phyloP scores from a whole-genome alignment of 2,329 filamentous ascomycete species.

The Penicillium sp. region DNA sequence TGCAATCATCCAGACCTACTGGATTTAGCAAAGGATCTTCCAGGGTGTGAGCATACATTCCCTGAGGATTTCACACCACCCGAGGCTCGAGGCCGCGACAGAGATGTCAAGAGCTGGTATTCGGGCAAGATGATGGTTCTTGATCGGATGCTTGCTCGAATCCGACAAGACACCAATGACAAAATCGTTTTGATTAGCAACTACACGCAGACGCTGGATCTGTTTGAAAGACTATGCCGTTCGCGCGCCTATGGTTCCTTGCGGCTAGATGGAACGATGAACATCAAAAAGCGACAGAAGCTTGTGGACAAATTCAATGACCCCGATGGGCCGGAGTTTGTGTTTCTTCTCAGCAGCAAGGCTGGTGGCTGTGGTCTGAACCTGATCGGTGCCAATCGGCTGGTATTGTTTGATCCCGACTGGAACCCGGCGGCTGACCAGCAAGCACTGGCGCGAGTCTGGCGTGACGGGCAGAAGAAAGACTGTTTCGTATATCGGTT shows the following conservation, averaged over 20 bases:
- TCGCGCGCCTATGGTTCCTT: conserved; percentile 79
- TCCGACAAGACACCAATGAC: conserved; percentile 93
- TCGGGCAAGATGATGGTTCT: conserved; percentile 98
- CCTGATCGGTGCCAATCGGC: conserved; percentile 86
- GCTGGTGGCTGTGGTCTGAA: conserved; percentile 96
- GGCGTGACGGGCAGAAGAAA: conserved; percentile 98
- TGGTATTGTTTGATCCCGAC: conserved; percentile 93
- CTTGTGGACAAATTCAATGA: conserved; percentile 98
- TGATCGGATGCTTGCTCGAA: conserved; percentile 95
- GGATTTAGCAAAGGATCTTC: conserved; percentile 76
- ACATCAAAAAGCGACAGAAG: conserved; percentile 93
- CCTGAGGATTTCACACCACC: conserved; percentile 87
- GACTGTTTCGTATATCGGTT: conserved; percentile 99
- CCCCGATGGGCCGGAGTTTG: conserved; percentile 81
- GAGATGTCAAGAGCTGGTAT: conserved; percentile 92
- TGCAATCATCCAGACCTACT: conserved; percentile 97
- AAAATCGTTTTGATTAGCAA: conserved; percentile 99
- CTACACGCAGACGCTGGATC: conserved; percentile 91
- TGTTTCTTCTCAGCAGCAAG: conserved; percentile 95
- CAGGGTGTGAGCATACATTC: conserved; percentile 76
- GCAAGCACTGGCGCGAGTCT: conserved; percentile 93
- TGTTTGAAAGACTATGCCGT: conserved; percentile 89
- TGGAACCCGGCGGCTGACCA: conserved; percentile 99
- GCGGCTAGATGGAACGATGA: conserved; percentile 95
- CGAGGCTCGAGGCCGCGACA: conserved; percentile 80